phyloP scores from a whole-genome alignment of 192 early-diverging fungal genomes.

The Coemansia sp. region DNA sequence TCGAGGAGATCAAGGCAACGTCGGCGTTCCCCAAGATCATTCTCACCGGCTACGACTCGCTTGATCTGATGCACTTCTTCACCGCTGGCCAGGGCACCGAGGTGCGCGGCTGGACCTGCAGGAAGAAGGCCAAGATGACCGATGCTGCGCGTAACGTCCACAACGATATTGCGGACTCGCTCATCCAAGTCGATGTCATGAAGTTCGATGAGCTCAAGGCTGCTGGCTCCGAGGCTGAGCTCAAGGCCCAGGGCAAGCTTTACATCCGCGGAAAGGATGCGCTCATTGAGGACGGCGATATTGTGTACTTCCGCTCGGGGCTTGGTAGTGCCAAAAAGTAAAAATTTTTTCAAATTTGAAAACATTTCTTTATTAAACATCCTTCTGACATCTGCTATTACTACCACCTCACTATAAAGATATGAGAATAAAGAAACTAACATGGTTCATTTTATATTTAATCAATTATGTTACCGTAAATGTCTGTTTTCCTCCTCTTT shows the following conservation, averaged over 20 bases:
- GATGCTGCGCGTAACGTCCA: conserved; percentile 95
- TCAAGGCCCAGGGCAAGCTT: conserved; percentile 92
- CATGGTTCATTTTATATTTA: too few species aligned
- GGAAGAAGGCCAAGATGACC: conserved; percentile 79
- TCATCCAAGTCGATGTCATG: conserved; percentile 95
- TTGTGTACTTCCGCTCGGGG: conserved; percentile 72
- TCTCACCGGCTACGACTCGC: conserved; percentile 82
- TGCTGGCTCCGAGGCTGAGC: conserved; percentile 79
- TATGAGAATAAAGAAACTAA: too few species aligned
- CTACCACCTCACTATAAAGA: too few species aligned
- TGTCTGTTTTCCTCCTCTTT: too few species aligned
- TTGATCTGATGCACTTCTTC: conserved; percentile 92
- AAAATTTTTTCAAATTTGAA: not conserved
- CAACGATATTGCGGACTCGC: conserved; percentile 78
- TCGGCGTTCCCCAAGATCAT: conserved; percentile 90
- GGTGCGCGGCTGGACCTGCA: conserved; percentile 92
- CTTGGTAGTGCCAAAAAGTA: conserved; percentile 51
- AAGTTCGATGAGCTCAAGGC: conserved; percentile 84
- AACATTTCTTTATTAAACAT: too few species aligned
- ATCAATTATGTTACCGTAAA: too few species aligned
- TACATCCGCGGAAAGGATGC: conserved; percentile 90
- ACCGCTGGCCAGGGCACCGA: conserved; percentile 84
- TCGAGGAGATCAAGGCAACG: conserved; percentile 64
- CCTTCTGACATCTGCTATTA: too few species aligned
- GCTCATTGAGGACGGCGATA: conserved; percentile 89